Percentiles rank a stretch among this genome's conserved stretches.
Evolutionary conservation across 768 basidiomycete genomes (phyloP).

Genomic region (Naganishia randhawae): DNA sequence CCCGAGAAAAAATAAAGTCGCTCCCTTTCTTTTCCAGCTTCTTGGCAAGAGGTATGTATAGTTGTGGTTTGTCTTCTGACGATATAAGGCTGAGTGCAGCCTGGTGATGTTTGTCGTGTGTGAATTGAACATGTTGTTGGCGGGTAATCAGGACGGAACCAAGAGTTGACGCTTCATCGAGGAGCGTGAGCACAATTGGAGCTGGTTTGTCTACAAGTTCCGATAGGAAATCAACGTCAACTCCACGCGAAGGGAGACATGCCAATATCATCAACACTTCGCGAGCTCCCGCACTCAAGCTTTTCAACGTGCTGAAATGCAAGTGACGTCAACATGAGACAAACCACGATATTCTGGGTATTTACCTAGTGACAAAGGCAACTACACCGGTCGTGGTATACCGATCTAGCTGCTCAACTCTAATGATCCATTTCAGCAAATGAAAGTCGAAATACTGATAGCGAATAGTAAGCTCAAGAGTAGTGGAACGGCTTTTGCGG

Average conservation of each 20-base stretch:
- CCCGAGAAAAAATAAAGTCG: constrained; percentile 35
- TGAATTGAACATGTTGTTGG: constrained; percentile 27
- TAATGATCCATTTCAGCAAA: constrained; percentile 19
- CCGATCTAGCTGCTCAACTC: constrained; percentile 4
- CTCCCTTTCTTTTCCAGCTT: constrained; percentile 19
- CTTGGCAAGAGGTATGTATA: constrained; percentile 4
- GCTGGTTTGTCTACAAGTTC: constrained; percentile 23
- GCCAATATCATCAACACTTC: constrained; percentile 31
- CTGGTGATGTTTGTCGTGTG: constrained; percentile 37
- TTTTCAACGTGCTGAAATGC: constrained; percentile 14
- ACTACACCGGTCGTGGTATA: constrained; percentile 25
- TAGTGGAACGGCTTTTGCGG: neutral
- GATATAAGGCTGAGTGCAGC: constrained; percentile 24
- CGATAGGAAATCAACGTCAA: constrained; percentile 28
- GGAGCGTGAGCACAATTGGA: neutral
- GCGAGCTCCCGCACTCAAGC: constrained; percentile 27
- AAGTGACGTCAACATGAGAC: neutral
- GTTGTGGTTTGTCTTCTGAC: neutral
- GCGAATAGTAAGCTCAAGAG: neutral
- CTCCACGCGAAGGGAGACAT: constrained; percentile 35
- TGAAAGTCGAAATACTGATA: constrained; percentile 28
- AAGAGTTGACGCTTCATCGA: constrained; percentile 18
- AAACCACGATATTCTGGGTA: neutral
- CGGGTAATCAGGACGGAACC: constrained; percentile 23
- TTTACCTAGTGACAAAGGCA: constrained; percentile 19